Percentiles rank a stretch among this genome's conserved stretches.
These are phyloP conservation scores for Skeletonema costatum DNA, from an alignment of 108 stramenopile species.

Conservation along the genomic window DNA sequence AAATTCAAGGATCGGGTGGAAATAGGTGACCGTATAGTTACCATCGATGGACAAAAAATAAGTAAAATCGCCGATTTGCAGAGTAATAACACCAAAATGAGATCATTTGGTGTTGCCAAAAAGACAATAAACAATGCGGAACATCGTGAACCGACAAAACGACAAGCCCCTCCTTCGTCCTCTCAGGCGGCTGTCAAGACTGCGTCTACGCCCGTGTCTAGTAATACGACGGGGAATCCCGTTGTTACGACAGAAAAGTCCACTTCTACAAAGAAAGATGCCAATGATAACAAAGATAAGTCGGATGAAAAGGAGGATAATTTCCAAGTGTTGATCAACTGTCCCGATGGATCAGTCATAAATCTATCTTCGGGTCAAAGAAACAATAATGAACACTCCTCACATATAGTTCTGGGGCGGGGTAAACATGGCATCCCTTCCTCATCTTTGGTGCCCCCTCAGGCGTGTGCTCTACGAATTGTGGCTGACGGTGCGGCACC, in stretches of 20 bases:
- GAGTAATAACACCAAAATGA: neutral
- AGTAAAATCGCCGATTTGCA: neutral
- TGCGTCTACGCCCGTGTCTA: neutral
- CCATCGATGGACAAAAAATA: neutral
- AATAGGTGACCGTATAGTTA: neutral
- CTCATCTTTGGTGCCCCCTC: neutral
- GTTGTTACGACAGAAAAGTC: constrained; percentile 2
- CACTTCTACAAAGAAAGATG: neutral
- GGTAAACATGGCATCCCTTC: constrained; percentile 1
- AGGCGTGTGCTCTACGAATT: neutral
- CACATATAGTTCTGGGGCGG: neutral
- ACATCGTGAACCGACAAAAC: neutral
- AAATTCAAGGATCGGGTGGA: neutral
- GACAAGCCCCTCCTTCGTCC: neutral
- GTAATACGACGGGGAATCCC: neutral
- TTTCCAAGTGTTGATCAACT: neutral
- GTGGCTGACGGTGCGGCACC: neutral
- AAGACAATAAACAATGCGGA: neutral
- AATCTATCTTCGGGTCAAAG: neutral
- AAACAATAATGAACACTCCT: neutral
- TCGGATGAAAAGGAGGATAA: neutral
- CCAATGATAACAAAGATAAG: neutral
- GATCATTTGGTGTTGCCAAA: neutral
- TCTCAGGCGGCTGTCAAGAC: neutral
- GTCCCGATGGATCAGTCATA: neutral